Base-by-base conservation (phyloP, 139 green algal species). In the Tetraselmis striata region DNA sequence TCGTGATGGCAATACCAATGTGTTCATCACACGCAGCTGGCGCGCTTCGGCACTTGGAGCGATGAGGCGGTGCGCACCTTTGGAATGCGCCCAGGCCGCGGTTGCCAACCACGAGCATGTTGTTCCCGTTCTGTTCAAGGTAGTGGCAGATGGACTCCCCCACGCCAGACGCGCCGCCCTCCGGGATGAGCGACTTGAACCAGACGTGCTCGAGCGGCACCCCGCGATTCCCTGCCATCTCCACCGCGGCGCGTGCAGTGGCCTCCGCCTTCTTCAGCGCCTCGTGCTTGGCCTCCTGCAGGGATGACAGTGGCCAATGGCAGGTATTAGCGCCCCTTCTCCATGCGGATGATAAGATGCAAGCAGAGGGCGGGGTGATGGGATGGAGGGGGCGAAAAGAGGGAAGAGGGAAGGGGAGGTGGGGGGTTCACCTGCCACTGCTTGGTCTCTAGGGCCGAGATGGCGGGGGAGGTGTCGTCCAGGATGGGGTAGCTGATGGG, bases 31-130 rank as follows among this genome's bases (percentile, higher is more conserved):
- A n/a, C n/a, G n/a, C n/a, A n/a, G n/a, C n/a, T n/a, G n/a, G n/a
- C n/a, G n/a, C n/a, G n/a, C n/a, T n/a, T n/a, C n/a, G n/a, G n/a
- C n/a, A n/a, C n/a, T n/a, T n/a, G n/a, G n/a, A n/a, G n/a, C n/a
- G n/a, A n/a, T n/a, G n/a, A n/a, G n/a, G n/a, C n/a, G n/a, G n/a
- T n/a, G n/a, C 5, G 18, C 45, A 76, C 59, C 90, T 84, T 76
- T 91, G 85, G 78, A 92, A 79, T 28, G 83, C 87, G 74, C 89
- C 88, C 88, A 94, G 87, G 45, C 90, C 89, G 27, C 90, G 85
- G 59, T 76, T 85, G 31, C 90, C 90, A 28, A 87, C 59, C n/a
- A 89, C 59, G 29, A 91, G 77, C 76, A 88, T 29, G 81, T 90
- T 84, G 24, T 88, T 79, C 18, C 32, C 83, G 59, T 89, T 85